A percentile compares a stretch with the other conserved stretches of the same genome.
Evolutionary conservation across 345 rosid genomes (phyloP).

Genomic region (Chamaenerion angustifolium): DNA sequence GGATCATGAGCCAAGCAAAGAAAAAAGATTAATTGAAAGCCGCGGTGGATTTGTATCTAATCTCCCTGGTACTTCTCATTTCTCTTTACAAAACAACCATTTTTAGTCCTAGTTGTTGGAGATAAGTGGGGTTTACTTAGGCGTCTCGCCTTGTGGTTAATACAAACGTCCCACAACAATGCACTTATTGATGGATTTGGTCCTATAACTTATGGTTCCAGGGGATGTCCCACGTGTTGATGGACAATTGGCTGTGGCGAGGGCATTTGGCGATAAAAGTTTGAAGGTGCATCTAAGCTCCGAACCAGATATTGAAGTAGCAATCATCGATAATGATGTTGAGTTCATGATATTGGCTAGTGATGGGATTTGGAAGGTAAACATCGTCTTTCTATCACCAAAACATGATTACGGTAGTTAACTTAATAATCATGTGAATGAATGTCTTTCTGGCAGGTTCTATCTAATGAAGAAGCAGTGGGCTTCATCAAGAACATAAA

Average conservation of each 20-base stretch:
- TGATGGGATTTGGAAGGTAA: constrained; percentile 89
- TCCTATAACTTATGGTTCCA: constrained; percentile 13
- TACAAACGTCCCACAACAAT: too few species aligned
- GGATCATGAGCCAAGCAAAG: constrained; percentile 86
- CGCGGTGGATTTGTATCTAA: constrained; percentile 87
- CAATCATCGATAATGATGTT: constrained; percentile 22
- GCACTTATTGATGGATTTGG: neutral
- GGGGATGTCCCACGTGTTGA: constrained; percentile 89
- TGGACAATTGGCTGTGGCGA: constrained; percentile 84
- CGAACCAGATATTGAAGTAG: constrained; percentile 45
- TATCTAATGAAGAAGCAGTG: constrained; percentile 73
- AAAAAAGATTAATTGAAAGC: constrained; percentile 39
- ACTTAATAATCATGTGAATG: neutral
- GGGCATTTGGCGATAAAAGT: constrained; percentile 85
- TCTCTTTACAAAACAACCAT: neutral
- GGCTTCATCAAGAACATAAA: constrained; percentile 38
- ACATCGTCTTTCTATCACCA: constrained; percentile 1
- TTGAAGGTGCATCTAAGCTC: constrained; percentile 80
- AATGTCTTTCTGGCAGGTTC: constrained; percentile 27
- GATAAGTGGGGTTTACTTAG: too few species aligned
- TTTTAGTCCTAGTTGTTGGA: too few species aligned
- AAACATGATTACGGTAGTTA: too few species aligned
- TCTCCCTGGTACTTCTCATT: constrained; percentile 40
- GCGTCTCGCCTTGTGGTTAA: too few species aligned
- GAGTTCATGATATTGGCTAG: constrained; percentile 71